phyloP scores from a whole-genome alignment of 1,139 yeast species.

The Scheffersomyces insectosa region DNA sequence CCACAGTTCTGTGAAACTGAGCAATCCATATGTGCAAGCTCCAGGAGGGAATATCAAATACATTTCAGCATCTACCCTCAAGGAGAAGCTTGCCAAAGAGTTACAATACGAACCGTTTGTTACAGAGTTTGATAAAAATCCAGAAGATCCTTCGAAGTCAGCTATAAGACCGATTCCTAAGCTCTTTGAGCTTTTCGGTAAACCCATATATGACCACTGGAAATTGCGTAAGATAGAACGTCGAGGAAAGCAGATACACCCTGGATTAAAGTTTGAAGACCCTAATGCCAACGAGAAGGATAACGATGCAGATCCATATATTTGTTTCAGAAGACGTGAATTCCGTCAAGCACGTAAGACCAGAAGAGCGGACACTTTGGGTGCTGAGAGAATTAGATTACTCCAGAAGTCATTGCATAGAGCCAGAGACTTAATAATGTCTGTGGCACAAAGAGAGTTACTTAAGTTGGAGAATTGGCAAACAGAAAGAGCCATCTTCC shows the following conservation, averaged over 20 bases:
- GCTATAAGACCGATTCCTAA: slow-evolving; percentile 47
- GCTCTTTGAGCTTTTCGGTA: slow-evolving; percentile 66
- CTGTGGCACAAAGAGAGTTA: slow-evolving; percentile 75
- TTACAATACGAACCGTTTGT: slow-evolving; percentile 39
- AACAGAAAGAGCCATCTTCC: slow-evolving; percentile 64
- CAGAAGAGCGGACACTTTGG: slow-evolving; percentile 88
- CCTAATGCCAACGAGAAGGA: slow-evolving; percentile 77
- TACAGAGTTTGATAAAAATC: slow-evolving; percentile 54
- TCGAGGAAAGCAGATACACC: slow-evolving; percentile 71
- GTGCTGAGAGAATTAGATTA: slow-evolving; percentile 78
- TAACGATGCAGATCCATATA: slow-evolving; percentile 89
- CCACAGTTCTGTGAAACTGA: slow-evolving; percentile 25
- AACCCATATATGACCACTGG: slow-evolving; percentile 79
- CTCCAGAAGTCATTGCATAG: slow-evolving; percentile 76
- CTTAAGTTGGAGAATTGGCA: slow-evolving; percentile 59
- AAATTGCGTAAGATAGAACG: slow-evolving; percentile 67
- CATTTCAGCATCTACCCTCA: slow-evolving; percentile 37
- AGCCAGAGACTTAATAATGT: slow-evolving; percentile 69
- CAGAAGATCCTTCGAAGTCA: slow-evolving; percentile 22
- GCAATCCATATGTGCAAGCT: slow-evolving; percentile 29
- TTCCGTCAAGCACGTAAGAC: slow-evolving; percentile 95
- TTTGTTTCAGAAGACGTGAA: slow-evolving; percentile 94
- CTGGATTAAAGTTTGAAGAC: slow-evolving; percentile 81
- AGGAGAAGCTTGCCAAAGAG: slow-evolving; percentile 43
- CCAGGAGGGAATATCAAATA: slow-evolving; percentile 34